Conservation (phyloP, 1,139 yeast species). For the Blastobotrys petasosporus region DNA sequence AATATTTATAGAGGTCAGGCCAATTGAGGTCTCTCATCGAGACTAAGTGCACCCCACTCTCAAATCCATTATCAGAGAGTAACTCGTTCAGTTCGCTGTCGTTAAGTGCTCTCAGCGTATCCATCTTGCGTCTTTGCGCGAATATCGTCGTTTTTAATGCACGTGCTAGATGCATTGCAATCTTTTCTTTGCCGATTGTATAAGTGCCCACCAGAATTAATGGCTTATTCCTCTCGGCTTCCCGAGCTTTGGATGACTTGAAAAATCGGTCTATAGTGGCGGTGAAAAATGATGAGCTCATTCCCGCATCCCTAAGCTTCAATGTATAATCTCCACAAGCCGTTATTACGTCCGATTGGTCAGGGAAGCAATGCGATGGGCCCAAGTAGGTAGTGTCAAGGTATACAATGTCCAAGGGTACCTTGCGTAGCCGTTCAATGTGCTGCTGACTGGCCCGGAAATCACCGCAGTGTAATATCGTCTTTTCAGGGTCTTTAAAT, state of each 20-base stretch:
- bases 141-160: slow-evolving; percentile 49
- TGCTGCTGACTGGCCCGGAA: slow-evolving; percentile 57
- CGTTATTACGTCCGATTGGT: slow-evolving; percentile 61
- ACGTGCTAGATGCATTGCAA: slow-evolving; percentile 66
- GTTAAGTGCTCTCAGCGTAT: slow-evolving; percentile 39
- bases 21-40: slow-evolving; percentile 49
- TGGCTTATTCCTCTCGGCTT: slow-evolving; percentile 18
- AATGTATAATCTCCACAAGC: slow-evolving; percentile 51
- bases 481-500: slow-evolving; percentile 42
- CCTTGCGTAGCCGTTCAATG: slow-evolving; percentile 29
- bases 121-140: slow-evolving; percentile 45
- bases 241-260: slow-evolving; percentile 3
- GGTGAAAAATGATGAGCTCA: slow-evolving; percentile 7
- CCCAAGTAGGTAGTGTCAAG: slow-evolving; percentile 79
- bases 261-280: slow-evolving; percentile 21
- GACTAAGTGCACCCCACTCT: slow-evolving; percentile 63
- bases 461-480: slow-evolving; percentile 83
- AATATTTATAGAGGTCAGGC: slow-evolving; percentile 29
- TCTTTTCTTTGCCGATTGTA: slow-evolving; percentile 82
- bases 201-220: slow-evolving; percentile 83
- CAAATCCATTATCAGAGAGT: slow-evolving; percentile 40
- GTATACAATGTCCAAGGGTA: slow-evolving; percentile 29
- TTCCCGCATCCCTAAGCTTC: slow-evolving; percentile 33
- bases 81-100: slow-evolving; percentile 37
- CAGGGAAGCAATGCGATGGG: slow-evolving; percentile 69